Evolutionary conservation across 2,329 filamentous ascomycete species (phyloP).

Genomic region (Clarireedia sp.): DNA sequence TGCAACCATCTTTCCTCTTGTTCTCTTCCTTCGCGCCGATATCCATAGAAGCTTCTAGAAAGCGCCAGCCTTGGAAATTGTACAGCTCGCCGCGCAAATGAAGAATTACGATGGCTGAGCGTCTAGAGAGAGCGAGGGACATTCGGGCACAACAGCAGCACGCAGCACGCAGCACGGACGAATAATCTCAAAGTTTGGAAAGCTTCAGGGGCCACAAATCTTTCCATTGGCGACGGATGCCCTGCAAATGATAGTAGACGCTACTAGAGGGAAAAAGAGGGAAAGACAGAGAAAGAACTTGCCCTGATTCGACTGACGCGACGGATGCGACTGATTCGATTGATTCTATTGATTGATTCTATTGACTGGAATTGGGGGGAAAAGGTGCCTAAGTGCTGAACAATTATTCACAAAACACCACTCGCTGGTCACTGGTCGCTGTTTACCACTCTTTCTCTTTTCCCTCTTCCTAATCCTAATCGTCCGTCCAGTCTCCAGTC

Average conservation of each 20-base stretch:
- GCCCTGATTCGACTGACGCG: background rate
- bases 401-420: too few species aligned
- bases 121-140: background rate
- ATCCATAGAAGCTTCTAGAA: background rate
- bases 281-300: background rate
- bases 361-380: background rate
- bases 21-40: too few species aligned
- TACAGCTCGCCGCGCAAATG: background rate
- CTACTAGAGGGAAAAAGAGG: background rate
- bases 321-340: background rate
- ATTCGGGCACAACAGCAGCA: background rate
- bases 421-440: too few species aligned
- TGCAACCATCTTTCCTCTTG: too few species aligned
- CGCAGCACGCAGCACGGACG: constrained; percentile 2
- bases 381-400: too few species aligned
- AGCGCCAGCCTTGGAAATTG: background rate
- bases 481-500: background rate
- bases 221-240: constrained; percentile 1
- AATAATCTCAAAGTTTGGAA: background rate
- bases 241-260: constrained; percentile 1
- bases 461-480: too few species aligned
- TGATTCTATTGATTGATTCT: background rate
- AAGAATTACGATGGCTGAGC: background rate
- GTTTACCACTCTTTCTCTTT: background rate
- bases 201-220: background rate